Conservation (phyloP, 306 rosid species). For the Rubus idaeus region DNA sequence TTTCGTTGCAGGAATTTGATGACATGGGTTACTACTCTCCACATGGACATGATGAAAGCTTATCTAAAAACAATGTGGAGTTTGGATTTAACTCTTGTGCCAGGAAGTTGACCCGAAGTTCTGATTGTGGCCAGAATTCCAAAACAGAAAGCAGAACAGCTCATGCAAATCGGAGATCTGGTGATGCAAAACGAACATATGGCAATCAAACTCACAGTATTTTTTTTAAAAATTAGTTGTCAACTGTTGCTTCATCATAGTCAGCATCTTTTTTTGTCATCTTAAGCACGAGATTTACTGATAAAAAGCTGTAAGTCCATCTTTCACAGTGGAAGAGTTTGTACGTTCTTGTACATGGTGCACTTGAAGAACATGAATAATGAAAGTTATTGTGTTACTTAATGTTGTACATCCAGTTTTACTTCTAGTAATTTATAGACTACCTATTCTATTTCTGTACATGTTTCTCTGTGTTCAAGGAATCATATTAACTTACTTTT, state of each 20-base stretch:
- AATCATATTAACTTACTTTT: background rate
- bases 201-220: slow-evolving; percentile 55
- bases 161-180: slow-evolving; percentile 52
- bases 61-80: slow-evolving; percentile 44
- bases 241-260: slow-evolving; percentile 16
- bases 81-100: slow-evolving; percentile 37
- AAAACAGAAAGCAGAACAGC: slow-evolving; percentile 34
- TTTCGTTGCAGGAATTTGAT: slow-evolving; percentile 57
- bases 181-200: slow-evolving; percentile 48
- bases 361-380: slow-evolving; percentile 23
- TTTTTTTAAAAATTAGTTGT: slow-evolving; percentile 26
- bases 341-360: slow-evolving; percentile 32
- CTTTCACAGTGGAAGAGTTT: background rate
- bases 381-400: slow-evolving; percentile 6
- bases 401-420: background rate
- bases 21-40: slow-evolving; percentile 49
- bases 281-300: slow-evolving; percentile 13
- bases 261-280: slow-evolving; percentile 10
- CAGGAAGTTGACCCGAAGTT: slow-evolving; percentile 63
- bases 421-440: background rate
- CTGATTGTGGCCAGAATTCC: slow-evolving; percentile 59
- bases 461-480: background rate
- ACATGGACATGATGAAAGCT: slow-evolving; percentile 43
- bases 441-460: background rate
- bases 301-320: slow-evolving; percentile 1